phyloP scores from a whole-genome alignment of 2,329 filamentous ascomycete genomes.

The Fusarium sp. region DNA sequence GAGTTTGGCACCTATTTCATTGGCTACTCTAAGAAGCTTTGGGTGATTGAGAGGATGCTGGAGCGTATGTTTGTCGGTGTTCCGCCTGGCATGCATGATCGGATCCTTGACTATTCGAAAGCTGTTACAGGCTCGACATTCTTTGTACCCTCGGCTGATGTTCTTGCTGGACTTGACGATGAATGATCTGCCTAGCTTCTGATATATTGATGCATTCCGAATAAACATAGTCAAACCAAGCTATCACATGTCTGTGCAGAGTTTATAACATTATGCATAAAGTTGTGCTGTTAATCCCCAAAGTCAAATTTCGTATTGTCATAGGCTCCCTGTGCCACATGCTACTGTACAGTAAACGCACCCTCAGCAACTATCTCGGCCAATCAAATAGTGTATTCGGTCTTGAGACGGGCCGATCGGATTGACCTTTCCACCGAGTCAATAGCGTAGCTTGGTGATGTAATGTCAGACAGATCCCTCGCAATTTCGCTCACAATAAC shows the following conservation, averaged over 20 bases:
- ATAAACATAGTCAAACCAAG: no score
- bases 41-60: constrained; percentile 70
- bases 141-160: constrained; percentile 58
- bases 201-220: no score
- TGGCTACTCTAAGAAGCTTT: constrained; percentile 64
- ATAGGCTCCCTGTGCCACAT: not conserved
- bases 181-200: not conserved
- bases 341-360: not conserved
- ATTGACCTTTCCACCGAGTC: not conserved
- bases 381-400: not conserved
- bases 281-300: not conserved
- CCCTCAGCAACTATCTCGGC: not conserved
- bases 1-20: constrained; percentile 72
- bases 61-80: constrained; percentile 68
- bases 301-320: not conserved
- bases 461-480: constrained; percentile 13
- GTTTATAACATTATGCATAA: not conserved
- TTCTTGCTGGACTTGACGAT: constrained; percentile 25
- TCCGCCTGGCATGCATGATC: constrained; percentile 67
- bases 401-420: constrained; percentile 1
- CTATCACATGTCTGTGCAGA: not conserved
- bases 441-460: constrained; percentile 5
- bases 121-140: constrained; percentile 66
- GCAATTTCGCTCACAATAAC: not conserved
- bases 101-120: constrained; percentile 66